phyloP scores from a whole-genome alignment of 805 yeast genomes.

The Saccharomyces mikatae region DNA sequence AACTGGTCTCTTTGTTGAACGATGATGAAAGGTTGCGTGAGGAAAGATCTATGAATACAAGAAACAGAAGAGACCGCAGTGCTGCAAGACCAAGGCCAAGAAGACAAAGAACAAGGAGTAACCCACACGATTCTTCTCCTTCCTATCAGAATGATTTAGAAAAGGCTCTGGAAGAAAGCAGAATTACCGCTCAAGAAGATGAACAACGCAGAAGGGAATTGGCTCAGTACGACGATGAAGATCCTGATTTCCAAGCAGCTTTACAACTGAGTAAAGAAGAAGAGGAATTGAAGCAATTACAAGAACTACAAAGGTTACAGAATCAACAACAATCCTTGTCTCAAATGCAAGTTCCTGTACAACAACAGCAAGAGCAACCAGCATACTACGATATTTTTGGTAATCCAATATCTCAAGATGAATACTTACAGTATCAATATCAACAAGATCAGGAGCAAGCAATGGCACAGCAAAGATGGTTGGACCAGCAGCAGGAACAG shows the following conservation, averaged over 20 bases:
- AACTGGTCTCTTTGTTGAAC: conserved; percentile 65
- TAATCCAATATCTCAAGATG: conserved; percentile 25
- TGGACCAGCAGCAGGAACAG: conserved; percentile 12
- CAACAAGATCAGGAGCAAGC: conserved; percentile 12
- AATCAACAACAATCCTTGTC: conserved; percentile 14
- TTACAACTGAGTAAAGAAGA: conserved; percentile 27
- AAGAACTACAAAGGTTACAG: conserved; percentile 22
- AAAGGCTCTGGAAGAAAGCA: conserved; percentile 72
- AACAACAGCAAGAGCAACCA: conserved; percentile 14
- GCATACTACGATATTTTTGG: conserved; percentile 24
- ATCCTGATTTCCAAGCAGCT: conserved; percentile 26
- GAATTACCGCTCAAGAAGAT: conserved; percentile 77
- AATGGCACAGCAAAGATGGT: conserved; percentile 4
- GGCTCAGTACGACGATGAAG: conserved; percentile 15
- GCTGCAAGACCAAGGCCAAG: conserved; percentile 31
- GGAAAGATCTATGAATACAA: conserved; percentile 45
- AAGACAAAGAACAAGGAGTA: conserved; percentile 22
- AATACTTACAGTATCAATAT: conserved; percentile 17
- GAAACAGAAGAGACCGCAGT: conserved; percentile 32
- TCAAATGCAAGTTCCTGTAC: conserved; percentile 6
- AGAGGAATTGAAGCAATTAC: conserved; percentile 25
- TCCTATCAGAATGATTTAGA: conserved; percentile 70
- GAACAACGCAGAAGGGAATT: conserved; percentile 43
- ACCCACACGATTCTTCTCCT: conserved; percentile 19
- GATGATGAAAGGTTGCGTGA: conserved; percentile 74